Evolutionary conservation across 2,329 filamentous ascomycete species (phyloP).

Genomic region (Fusarium graminum): DNA sequence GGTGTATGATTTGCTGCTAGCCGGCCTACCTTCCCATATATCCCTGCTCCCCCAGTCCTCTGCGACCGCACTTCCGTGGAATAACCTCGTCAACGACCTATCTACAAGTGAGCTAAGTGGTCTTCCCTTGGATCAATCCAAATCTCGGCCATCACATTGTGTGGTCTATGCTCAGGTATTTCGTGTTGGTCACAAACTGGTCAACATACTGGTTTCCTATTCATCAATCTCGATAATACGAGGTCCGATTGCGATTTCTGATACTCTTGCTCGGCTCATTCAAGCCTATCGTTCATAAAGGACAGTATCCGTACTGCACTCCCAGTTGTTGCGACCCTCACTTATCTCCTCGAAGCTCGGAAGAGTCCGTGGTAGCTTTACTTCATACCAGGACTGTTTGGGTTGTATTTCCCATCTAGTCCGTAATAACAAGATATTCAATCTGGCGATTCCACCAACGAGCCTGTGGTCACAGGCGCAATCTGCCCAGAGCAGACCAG

Average conservation of each 20-base stretch:
- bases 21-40: constrained; percentile 40
- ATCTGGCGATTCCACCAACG: constrained; percentile 53
- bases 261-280: constrained; percentile 18
- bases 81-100: constrained; percentile 39
- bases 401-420: constrained; percentile 53
- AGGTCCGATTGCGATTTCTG: constrained; percentile 18
- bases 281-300: constrained; percentile 18
- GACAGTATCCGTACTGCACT: constrained; percentile 2
- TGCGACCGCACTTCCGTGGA: constrained; percentile 38
- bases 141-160: constrained; percentile 32
- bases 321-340: constrained; percentile 10
- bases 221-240: constrained; percentile 27
- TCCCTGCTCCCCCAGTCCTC: constrained; percentile 40
- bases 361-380: constrained; percentile 20
- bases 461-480: constrained; percentile 55
- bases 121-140: constrained; percentile 14
- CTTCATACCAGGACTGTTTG: constrained; percentile 53
- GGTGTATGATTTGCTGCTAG: constrained; percentile 46
- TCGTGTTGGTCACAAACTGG: constrained; percentile 38
- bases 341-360: constrained; percentile 13
- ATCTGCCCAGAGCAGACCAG: constrained; percentile 50
- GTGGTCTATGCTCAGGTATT: constrained; percentile 24
- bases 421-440: constrained; percentile 46
- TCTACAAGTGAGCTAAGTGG: constrained; percentile 35
- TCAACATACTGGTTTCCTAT: constrained; percentile 31